Base-by-base conservation (phyloP, 495 filamentous ascomycete species). In the Hapsidospora chrysogenum region DNA sequence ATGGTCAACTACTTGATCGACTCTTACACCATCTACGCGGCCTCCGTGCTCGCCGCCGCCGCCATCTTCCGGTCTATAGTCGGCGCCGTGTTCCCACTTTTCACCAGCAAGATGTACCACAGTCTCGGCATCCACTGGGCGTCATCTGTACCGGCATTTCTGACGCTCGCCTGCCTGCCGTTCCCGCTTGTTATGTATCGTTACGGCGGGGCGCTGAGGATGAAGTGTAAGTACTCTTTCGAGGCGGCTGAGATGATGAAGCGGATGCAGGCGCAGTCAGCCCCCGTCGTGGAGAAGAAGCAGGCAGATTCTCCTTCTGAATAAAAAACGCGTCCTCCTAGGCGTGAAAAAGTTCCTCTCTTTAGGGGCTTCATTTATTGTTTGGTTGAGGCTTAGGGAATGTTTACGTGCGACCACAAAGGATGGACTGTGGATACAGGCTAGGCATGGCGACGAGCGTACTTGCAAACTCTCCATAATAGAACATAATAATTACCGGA, bases 1-100 rank as follows among this genome's bases (percentile, higher is more conserved):
- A 61, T 71, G 40, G 64, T 78, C 59, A 77, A 72, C 49, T 83
- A 79, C 46, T 62, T 80, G 1, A 75, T 81, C 41, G 78, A 81
- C 42, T 60, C 72, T 17, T 74, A 80, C 55, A 74, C 71, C 18
- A 79, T 82, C 39, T 83, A 75, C 44, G 78, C 78, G 4, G 78
- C 78, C 3, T 76, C 70, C 1, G 76, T 78, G 0, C 57, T 82
- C 9, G 78, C 77, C 3, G 76, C 74, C 14, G 78, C 75, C 52
- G 65, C 70, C 6, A 66, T 82, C 16, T 49, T 82, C 27, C 38
- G 53, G 14, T 48, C 51, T 20, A 41, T 33, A 9, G 75, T 79
- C 46, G 76, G 77, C 45, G 66, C 70, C 8, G 68, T 59, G 1
- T 78, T 82, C 54, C 76, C 76, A 3, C 58, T 81, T 0, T 80